Evolutionary conservation across 208 protist species (phyloP).

Genomic region (Wallacemonas collosoma): DNA sequence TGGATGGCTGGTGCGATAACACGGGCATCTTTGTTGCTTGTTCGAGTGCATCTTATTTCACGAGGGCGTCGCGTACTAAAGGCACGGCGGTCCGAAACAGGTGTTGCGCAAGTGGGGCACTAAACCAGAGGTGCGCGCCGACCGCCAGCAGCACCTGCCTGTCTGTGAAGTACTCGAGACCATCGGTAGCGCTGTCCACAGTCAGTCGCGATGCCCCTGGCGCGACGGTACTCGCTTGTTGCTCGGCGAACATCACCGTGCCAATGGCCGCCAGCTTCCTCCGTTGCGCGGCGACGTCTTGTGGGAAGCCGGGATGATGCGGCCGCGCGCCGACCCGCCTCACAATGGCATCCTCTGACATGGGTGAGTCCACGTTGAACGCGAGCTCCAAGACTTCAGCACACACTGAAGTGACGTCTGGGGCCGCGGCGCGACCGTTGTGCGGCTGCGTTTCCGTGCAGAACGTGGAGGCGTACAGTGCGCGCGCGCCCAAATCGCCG

Average conservation of each 20-base stretch:
- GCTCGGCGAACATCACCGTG: not conserved
- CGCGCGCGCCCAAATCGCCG: constrained; percentile 30
- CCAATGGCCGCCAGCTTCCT: constrained; percentile 32
- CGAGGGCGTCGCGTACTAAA: not conserved
- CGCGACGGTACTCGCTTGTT: not conserved
- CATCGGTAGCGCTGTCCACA: not conserved
- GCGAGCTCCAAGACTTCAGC: not conserved
- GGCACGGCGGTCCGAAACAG: not conserved
- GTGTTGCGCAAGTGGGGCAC: not conserved
- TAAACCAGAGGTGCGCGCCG: not conserved
- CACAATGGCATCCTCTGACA: constrained; percentile 17
- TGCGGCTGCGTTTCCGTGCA: not conserved
- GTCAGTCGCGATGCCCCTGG: not conserved
- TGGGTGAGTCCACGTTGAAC: not conserved
- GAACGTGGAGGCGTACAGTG: constrained; percentile 24
- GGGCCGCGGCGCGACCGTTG: not conserved
- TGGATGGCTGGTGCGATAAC: too few relatives aligned
- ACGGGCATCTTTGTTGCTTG: not conserved
- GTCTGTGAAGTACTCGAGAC: not conserved
- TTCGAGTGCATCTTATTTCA: not conserved
- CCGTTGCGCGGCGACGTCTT: constrained; percentile 13
- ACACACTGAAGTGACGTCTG: not conserved
- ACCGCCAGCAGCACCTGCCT: not conserved
- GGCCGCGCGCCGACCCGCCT: constrained; percentile 20
- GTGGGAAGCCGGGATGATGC: constrained; percentile 39